These are phyloP conservation scores for Scheffersomyces parashehatae DNA, from an alignment of 1,139 yeast genomes.

Conservation along the genomic window DNA sequence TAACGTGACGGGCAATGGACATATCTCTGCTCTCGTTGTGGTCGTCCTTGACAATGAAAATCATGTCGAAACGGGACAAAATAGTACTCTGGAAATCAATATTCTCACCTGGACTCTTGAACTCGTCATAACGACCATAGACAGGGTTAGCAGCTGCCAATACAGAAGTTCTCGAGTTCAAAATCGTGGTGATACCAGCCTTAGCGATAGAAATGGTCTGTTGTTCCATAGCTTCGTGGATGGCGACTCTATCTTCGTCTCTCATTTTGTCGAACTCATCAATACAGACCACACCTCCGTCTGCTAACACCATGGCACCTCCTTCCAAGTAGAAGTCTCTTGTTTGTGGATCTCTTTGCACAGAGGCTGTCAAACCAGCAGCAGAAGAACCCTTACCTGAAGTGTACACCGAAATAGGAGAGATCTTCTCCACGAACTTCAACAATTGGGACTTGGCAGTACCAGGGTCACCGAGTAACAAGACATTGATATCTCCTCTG, in stretches of 20 bases:
- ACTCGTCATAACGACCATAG: constrained; percentile 93
- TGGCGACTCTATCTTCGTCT: constrained; percentile 98
- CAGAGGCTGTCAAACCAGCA: constrained; percentile 98
- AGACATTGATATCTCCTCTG: constrained; percentile 95
- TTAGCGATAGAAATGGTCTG: constrained; percentile 99
- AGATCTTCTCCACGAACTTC: constrained; percentile 90
- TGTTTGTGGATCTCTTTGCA: constrained; percentile 85
- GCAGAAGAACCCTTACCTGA: constrained; percentile 99
- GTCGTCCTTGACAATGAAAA: constrained; percentile 93
- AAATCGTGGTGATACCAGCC: constrained; percentile 96
- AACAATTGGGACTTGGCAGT: constrained; percentile 96
- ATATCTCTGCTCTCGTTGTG: constrained; percentile 86
- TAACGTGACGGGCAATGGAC: constrained; percentile 91
- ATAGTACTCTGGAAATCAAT: constrained; percentile 97
- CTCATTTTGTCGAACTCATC: constrained; percentile 99
- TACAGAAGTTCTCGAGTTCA: constrained; percentile 94
- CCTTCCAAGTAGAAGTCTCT: constrained; percentile 96
- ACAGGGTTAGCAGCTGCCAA: constrained; percentile 98
- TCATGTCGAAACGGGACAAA: constrained; percentile 97
- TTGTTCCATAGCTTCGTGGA: constrained; percentile 99
- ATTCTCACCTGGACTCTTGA: constrained; percentile 96
- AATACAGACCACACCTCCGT: constrained; percentile 98
- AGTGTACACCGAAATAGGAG: constrained; percentile 94
- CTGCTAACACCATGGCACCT: constrained; percentile 99
- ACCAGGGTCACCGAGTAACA: constrained; percentile 96